Conservation (phyloP, 805 yeast genomes). For the Suhomyces sp. region DNA sequence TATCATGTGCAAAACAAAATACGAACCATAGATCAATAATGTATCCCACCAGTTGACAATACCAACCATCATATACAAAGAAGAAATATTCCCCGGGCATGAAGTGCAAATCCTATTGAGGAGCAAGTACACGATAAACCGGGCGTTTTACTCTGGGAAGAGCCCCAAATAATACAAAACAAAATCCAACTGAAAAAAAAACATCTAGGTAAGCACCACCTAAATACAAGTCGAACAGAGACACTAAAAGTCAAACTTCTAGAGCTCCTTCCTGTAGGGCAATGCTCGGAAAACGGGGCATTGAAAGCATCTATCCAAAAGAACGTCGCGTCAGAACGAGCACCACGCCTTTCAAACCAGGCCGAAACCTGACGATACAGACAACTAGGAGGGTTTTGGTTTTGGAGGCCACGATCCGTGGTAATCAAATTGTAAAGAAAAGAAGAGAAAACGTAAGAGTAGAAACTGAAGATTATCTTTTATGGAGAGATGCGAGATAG, state of each 20-base stretch:
- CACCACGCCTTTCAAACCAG: constrained; percentile 17
- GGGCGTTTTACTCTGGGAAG: constrained; percentile 42
- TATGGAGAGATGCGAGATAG: too few species aligned
- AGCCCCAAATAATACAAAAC: constrained; percentile 24
- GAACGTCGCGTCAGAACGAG: constrained; percentile 24
- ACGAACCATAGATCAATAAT: too few species aligned
- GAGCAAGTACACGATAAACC: constrained; percentile 47
- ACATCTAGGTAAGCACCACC: constrained; percentile 15
- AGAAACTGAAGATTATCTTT: too few species aligned
- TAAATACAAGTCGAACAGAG: constrained; percentile 8
- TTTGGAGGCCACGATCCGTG: constrained; percentile 32
- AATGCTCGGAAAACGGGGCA: constrained; percentile 12
- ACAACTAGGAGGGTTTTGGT: constrained; percentile 30
- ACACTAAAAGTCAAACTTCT: constrained; percentile 18
- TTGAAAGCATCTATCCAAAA: constrained; percentile 19
- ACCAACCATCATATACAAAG: too few species aligned
- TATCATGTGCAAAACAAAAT: too few species aligned
- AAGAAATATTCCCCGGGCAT: constrained; percentile 48
- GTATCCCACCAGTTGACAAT: too few species aligned
- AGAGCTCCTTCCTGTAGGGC: too few species aligned
- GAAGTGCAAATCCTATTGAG: constrained; percentile 44
- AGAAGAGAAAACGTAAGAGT: constrained; percentile 5
- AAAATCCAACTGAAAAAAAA: constrained; percentile 33
- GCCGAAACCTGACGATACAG: constrained; percentile 18
- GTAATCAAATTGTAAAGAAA: constrained; percentile 26